Evolutionary conservation across 768 basidiomycete species (phyloP).

Genomic region (Podaxis rugospora): DNA sequence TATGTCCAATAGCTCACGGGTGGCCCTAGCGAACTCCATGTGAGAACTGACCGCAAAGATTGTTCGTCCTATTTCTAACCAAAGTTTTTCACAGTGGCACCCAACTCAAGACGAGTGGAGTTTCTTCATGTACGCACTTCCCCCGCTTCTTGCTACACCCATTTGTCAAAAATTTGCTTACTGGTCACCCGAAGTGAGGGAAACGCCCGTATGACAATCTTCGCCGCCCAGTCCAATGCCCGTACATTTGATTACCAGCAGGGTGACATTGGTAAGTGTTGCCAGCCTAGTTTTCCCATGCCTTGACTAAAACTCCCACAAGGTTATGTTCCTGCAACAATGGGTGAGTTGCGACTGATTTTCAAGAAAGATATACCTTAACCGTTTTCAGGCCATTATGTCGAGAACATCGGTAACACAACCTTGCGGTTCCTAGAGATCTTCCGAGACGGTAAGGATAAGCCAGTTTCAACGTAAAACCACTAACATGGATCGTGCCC

Average conservation of each 20-base stretch:
- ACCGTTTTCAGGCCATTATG: slow-evolving; percentile 37
- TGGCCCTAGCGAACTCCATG: slow-evolving; percentile 47
- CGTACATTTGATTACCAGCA: slow-evolving; percentile 58
- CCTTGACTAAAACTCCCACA: slow-evolving; percentile 15
- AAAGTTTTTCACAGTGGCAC: slow-evolving; percentile 48
- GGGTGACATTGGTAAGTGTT: slow-evolving; percentile 50
- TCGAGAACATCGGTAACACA: slow-evolving; percentile 50
- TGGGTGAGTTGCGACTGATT: slow-evolving; percentile 32
- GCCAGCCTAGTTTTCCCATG: neutral
- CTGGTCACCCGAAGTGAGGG: slow-evolving; percentile 38
- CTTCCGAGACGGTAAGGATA: slow-evolving; percentile 26
- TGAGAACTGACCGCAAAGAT: slow-evolving; percentile 20
- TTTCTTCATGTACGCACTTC: slow-evolving; percentile 44
- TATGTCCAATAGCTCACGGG: neutral
- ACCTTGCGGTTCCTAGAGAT: slow-evolving; percentile 46
- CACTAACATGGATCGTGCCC: neutral
- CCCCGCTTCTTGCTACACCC: neutral
- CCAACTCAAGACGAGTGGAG: slow-evolving; percentile 66
- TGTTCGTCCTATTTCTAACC: neutral
- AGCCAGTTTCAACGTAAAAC: neutral
- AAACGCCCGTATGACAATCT: slow-evolving; percentile 48
- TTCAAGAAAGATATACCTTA: neutral
- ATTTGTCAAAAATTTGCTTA: slow-evolving; percentile 1
- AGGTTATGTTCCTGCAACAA: slow-evolving; percentile 54
- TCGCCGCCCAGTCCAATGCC: slow-evolving; percentile 48